Base-by-base conservation (phyloP, 345 rosid species). In the Punica granatum region DNA sequence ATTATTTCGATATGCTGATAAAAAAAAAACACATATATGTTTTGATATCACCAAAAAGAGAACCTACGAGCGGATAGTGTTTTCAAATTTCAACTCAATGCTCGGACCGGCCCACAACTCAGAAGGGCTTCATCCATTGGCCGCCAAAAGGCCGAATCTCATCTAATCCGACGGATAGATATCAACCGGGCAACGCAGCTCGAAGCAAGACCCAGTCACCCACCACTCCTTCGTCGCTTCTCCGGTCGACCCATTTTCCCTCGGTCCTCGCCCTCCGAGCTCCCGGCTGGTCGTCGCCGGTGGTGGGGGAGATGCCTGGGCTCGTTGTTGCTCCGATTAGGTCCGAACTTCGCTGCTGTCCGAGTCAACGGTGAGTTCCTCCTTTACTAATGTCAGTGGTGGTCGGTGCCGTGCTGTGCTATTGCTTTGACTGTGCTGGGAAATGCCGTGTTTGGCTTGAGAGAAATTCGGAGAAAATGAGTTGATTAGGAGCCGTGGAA, bases 291-390 rank as follows among this genome's bases (percentile, higher is more conserved):
- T 19, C 43, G 65, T 23, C 43, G 21, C 65, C 65, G 65, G 65
- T 25, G 65, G 28, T 62, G 26, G 42, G 26, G n/a, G 23, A 23
- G 28, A 23, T 51, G 58, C 58, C 58, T n/a, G 7, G n/a, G 37
- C 43, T 62, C 44, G 56, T 39, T 67, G 70, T 41, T 33, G 70
- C 54, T 28, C 64, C 49, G 28, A 60, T 59, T 37, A 39, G 70
- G 56, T 67, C 64, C 64, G 64, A 34, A 36, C 58, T 56, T 60
- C 49, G 32, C 63, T 31, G 64, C 35, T 41, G 44, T 43, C 36
- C 33, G 19, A 19, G 53, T 39, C 70, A 60, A 2, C 60, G 70
- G 53, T 67, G 70, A 67, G 69, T 56, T 67, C 53, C 63, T 12
- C 13, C 21, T 6, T n/a, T 51, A 33, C 32, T 34, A 21, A 33